Base-by-base conservation (phyloP, 345 rosid species). In the Angophora floribunda region DNA sequence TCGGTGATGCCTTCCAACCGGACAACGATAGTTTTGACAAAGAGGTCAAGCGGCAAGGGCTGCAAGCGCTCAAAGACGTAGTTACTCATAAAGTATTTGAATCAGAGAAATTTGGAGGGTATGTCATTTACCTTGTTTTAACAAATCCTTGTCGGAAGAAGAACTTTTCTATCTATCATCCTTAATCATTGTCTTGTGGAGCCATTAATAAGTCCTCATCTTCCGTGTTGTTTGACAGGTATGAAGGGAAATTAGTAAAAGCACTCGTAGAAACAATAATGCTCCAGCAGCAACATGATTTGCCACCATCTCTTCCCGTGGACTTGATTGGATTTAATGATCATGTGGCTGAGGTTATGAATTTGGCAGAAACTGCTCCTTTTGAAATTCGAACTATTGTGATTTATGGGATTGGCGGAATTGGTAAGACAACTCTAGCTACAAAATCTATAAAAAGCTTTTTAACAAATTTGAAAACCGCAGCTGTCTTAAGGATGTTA, bases 1-100 rank as follows among this genome's bases (percentile, higher is more conserved):
- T 65, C 2, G 78, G 41, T 13, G 0, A n/a, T 0, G 78, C 78
- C 41, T n/a, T 65, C 36, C 3, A 3, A 3, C 19, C 4, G n/a
- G n/a, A n/a, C n/a, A n/a, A n/a, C n/a, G n/a, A n/a, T 63, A 8
- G 2, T 1, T 63, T 63, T 6, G 0, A n/a, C 1, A 4, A 63
- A 1, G 36, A 63, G 3, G 36, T 13, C 75, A 3, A 63, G 36
- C 8, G 13, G n/a, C 1, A 30, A 30, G 78, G 41, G 21, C 19
- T 0, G 5, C 1, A 7, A 30, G 78, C 78, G 19, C 78, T 65
- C 21, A 30, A 0, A 65, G 4, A n/a, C n/a, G 19, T 9, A 65
- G 41, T 13, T 14, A 5, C 2, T n/a, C n/a, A n/a, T 61, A 63
- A 2, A 63, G n/a, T n/a, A 3, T n/a, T 28, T 6, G 5, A 63